These are phyloP conservation scores for Ophiorrhiza pumila DNA, from an alignment of 257 asterid genomes.

Conservation along the genomic window DNA sequence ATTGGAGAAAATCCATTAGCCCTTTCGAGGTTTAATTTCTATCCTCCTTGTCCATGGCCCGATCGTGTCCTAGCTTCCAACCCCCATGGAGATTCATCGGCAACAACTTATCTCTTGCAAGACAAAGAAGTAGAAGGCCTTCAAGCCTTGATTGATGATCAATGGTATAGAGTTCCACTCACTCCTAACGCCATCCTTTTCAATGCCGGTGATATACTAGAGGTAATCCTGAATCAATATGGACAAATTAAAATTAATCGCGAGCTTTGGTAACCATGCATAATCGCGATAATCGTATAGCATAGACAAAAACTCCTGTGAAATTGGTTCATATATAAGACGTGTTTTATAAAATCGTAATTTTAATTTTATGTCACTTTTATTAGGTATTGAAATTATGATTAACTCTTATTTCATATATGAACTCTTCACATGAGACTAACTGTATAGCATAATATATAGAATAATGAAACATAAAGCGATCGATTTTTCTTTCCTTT, in stretches of 20 bases:
- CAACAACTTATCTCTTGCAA: slow-evolving; percentile 49
- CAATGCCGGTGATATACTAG: slow-evolving; percentile 60
- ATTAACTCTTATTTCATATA: too few species aligned
- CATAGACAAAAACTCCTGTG: too few species aligned
- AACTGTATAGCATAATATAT: neutral
- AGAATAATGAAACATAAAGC: neutral
- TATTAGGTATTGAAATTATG: too few species aligned
- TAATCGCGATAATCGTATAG: too few species aligned
- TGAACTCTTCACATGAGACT: too few species aligned
- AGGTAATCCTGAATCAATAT: slow-evolving; percentile 32
- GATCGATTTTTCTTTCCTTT: neutral
- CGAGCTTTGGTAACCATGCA: too few species aligned
- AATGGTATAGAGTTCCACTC: slow-evolving; percentile 51
- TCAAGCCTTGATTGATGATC: slow-evolving; percentile 43
- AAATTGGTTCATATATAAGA: too few species aligned
- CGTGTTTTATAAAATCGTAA: too few species aligned
- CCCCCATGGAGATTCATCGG: slow-evolving; percentile 61
- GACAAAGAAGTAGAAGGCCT: slow-evolving; percentile 60
- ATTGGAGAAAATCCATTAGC: slow-evolving; percentile 24
- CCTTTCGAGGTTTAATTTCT: slow-evolving; percentile 36
- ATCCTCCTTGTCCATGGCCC: slow-evolving; percentile 61
- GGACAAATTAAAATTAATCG: too few species aligned
- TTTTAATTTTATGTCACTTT: too few species aligned
- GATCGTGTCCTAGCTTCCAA: slow-evolving; percentile 47
- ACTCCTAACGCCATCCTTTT: slow-evolving; percentile 45